phyloP scores from a whole-genome alignment of 768 basidiomycete species.

The Mycena amicta region DNA sequence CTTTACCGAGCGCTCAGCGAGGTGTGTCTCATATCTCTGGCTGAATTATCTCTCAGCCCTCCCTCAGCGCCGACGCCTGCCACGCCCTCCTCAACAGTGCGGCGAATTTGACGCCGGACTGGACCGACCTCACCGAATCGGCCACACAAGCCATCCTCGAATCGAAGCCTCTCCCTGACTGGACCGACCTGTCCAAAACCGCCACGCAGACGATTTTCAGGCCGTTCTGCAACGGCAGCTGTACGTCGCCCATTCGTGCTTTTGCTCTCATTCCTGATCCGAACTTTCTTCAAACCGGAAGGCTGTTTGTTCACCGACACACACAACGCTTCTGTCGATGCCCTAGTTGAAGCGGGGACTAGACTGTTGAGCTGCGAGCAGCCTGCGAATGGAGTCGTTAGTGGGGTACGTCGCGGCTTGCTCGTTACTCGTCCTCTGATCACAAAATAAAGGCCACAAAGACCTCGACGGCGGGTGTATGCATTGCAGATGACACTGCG shows the following conservation, averaged over 20 bases:
- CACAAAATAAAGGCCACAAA: not conserved
- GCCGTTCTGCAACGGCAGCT: conserved; percentile 16
- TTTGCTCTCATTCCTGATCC: not conserved
- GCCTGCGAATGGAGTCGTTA: conserved; percentile 6
- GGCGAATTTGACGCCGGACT: not conserved
- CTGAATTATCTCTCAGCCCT: not conserved
- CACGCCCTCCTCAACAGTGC: conserved; percentile 4
- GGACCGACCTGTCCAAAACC: conserved; percentile 1
- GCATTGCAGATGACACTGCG: not conserved
- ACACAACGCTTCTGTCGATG: not conserved
- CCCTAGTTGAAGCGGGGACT: conserved; percentile 7
- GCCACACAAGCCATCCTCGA: not conserved
- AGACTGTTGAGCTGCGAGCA: conserved; percentile 7
- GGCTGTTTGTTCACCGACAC: conserved; percentile 18
- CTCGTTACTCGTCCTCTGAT: not conserved
- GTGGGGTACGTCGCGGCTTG: conserved; percentile 7
- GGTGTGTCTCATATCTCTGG: not conserved
- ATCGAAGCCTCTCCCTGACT: conserved; percentile 1
- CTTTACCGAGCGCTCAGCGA: conserved; percentile 6
- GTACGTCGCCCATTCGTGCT: too few species aligned
- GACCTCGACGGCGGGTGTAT: not conserved
- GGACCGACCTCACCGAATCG: not conserved
- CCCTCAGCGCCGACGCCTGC: conserved; percentile 10
- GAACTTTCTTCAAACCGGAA: not conserved
- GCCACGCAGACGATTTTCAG: conserved; percentile 3